phyloP scores from a whole-genome alignment of 192 early-diverging fungal genomes.

The Coemansia furcata region DNA sequence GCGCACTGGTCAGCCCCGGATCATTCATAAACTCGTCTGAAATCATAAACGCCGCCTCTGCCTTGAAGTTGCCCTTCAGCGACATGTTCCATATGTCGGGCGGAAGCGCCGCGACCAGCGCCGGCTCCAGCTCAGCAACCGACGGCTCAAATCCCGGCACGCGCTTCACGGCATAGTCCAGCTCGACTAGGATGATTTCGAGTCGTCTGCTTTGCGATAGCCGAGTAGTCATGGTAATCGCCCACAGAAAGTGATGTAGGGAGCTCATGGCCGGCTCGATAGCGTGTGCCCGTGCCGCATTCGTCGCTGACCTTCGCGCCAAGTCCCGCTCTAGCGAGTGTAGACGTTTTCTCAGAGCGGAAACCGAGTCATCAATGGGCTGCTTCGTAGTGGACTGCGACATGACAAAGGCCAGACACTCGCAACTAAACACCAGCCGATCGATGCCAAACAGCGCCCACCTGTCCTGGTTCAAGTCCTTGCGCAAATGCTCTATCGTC shows the following conservation, averaged over 20 bases:
- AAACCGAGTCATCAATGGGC: neutral
- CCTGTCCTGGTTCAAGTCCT: neutral
- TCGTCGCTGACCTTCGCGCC: neutral
- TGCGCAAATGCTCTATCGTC: neutral
- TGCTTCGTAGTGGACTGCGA: neutral
- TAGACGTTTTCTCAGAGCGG: slow-evolving; percentile 10
- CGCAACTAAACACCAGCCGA: slow-evolving; percentile 18
- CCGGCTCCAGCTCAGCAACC: slow-evolving; percentile 30
- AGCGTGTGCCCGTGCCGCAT: neutral
- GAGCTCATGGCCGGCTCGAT: slow-evolving; percentile 3
- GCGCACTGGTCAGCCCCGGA: neutral
- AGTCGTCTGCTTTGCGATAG: neutral
- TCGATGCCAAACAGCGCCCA: neutral
- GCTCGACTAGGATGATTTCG: slow-evolving; percentile 1
- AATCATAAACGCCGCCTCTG: slow-evolving; percentile 30
- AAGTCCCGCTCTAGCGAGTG: slow-evolving; percentile 11
- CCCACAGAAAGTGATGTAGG: slow-evolving; percentile 37
- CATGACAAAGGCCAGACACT: slow-evolving; percentile 25
- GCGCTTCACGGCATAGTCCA: slow-evolving; percentile 3
- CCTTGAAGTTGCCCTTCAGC: slow-evolving; percentile 20
- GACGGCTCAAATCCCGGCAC: slow-evolving; percentile 19
- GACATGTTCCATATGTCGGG: slow-evolving; percentile 9
- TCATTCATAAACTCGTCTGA: slow-evolving; percentile 22
- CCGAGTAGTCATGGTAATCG: neutral
- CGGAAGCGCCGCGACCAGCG: slow-evolving; percentile 22